Percentiles rank a stretch among this genome's conserved stretches.
phyloP scores from a whole-genome alignment of 2,329 filamentous ascomycete genomes.

The Alternaria novae-zelandiae region DNA sequence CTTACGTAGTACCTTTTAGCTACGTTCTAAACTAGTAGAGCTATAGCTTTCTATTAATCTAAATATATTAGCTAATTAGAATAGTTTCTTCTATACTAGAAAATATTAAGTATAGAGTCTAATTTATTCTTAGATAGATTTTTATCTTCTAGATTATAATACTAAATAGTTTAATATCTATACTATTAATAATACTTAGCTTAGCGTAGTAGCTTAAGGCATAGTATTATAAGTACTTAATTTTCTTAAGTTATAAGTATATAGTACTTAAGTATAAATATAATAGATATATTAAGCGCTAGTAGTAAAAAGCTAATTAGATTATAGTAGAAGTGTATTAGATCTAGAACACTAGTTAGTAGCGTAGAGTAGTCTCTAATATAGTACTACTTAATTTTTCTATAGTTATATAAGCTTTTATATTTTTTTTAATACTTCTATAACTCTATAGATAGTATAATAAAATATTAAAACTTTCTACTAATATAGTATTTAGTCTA shows the following conservation, averaged over 20 bases:
- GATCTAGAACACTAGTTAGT: neutral
- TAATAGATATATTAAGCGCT: neutral
- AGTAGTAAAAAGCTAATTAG: neutral
- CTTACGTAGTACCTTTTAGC: neutral
- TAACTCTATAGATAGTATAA: neutral
- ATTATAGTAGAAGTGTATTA: neutral
- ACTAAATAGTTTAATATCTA: neutral
- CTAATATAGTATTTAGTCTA: slow-evolving; percentile 1
- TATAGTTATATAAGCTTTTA: neutral
- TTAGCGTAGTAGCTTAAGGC: neutral
- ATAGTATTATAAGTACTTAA: neutral
- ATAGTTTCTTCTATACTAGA: neutral
- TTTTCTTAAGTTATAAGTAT: neutral
- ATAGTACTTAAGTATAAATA: neutral
- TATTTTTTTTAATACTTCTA: neutral
- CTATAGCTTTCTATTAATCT: neutral
- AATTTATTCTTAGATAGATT: neutral
- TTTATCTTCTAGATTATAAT: neutral
- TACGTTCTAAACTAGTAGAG: neutral
- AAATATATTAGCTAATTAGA: neutral
- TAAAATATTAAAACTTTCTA: neutral
- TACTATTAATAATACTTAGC: neutral
- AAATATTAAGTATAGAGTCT: neutral
- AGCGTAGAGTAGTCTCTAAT: neutral
- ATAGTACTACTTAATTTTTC: neutral